Base-by-base conservation (phyloP, 768 basidiomycete genomes). In the Boletus sp. region DNA sequence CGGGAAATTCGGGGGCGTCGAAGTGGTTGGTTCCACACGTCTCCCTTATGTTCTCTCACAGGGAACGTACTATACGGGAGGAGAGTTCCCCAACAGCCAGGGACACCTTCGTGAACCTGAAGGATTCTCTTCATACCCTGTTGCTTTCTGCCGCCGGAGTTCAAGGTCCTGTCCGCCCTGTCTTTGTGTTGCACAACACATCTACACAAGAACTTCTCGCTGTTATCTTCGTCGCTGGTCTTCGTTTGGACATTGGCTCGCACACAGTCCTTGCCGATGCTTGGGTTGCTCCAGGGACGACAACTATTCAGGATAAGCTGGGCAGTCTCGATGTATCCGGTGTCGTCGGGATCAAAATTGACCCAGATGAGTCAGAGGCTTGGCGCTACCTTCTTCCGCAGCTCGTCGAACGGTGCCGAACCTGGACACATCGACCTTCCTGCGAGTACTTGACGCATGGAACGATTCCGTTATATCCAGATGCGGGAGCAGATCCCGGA, bases 331-430 rank as follows among this genome's bases (percentile, higher is more conserved):
- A 63, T 2, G 60, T 72, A 10, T 5, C 6, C 5, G 47, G 21
- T n/a, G 44, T 61, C 47, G 51, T 60, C 15, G 21, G 32, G 17
- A 57, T 68, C 35, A 57, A 54, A 42, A 33, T 64, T 0, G 60
- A 64, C 32, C 13, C 33, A n/a, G 41, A 59, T 17, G 67, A 67
- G 54, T 41, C 52, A 29, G 57, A 57, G 25, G 74, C 72, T 1
- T 85, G 82, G 84, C 77, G 77, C 44, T 71, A 77, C 50, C 72
- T 83, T 27, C 63, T 84, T 2, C 83, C 82, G 5, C 69, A 71
- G 7, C 59, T 81, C 30, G 75, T 74, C 3, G 84, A 84, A 61
- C 76, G 81, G 37, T 82, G 82, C 53, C 75, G 81, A 25, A 73
- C 68, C 0, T 84, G 83, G 83, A 60, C 64, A 9, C 83, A 85